These are phyloP conservation scores for Candida dajiaensis DNA, from an alignment of 805 yeast genomes.

Conservation along the genomic window DNA sequence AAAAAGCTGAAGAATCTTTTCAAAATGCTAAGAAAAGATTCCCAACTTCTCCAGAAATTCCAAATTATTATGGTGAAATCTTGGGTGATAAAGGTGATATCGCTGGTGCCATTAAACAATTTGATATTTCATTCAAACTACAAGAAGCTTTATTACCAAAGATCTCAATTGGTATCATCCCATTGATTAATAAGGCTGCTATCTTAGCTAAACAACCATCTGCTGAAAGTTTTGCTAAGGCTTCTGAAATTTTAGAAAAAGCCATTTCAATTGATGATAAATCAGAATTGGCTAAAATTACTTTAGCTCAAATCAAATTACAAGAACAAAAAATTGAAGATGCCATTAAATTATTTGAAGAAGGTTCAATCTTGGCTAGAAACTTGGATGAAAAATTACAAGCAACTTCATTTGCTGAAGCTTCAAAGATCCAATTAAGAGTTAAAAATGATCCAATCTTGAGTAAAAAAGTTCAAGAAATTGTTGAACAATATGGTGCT, in stretches of 20 bases:
- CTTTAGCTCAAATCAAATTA: constrained; percentile 87
- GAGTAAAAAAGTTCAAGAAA: constrained; percentile 55
- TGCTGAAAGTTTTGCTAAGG: constrained; percentile 42
- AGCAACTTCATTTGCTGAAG: constrained; percentile 88
- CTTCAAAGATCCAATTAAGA: constrained; percentile 82
- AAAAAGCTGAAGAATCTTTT: constrained; percentile 59
- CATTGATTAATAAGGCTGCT: constrained; percentile 85
- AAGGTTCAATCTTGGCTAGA: constrained; percentile 78
- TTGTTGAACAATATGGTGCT: constrained; percentile 37
- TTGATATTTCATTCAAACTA: constrained; percentile 78
- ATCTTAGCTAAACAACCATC: constrained; percentile 49
- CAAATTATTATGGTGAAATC: constrained; percentile 94
- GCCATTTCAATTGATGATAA: constrained; percentile 84
- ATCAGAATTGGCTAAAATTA: constrained; percentile 81
- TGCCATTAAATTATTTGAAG: constrained; percentile 78
- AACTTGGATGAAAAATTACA: constrained; percentile 81
- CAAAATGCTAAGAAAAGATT: constrained; percentile 64
- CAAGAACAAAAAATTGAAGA: constrained; percentile 78
- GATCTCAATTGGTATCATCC: constrained; percentile 81
- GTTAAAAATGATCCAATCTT: constrained; percentile 65
- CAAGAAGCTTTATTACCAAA: constrained; percentile 58
- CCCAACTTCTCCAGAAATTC: constrained; percentile 87
- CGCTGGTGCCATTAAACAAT: constrained; percentile 70
- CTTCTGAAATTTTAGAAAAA: constrained; percentile 58
- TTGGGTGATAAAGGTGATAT: constrained; percentile 75